phyloP scores from a whole-genome alignment of 176 grass and related monocot species.

The Juncus inflexus region DNA sequence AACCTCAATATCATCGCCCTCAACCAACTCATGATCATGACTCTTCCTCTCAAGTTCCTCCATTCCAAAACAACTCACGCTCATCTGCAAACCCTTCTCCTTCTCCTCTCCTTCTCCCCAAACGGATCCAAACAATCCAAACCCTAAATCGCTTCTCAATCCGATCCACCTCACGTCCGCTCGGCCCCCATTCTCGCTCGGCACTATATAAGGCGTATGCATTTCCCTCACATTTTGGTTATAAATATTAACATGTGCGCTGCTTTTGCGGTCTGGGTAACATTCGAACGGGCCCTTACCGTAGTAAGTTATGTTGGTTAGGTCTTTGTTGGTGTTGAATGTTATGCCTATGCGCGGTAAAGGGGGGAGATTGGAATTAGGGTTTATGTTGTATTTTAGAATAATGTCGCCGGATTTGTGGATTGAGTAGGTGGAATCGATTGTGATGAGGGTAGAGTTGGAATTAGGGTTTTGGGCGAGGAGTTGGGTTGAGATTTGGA shows the following conservation, averaged over 20 bases:
- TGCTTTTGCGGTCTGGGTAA: constrained; percentile 79
- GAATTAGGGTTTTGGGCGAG: constrained; percentile 38
- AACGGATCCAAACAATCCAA: constrained; percentile 54
- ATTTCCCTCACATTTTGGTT: constrained; percentile 60
- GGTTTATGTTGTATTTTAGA: constrained; percentile 60
- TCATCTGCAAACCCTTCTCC: constrained; percentile 65
- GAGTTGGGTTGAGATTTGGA: constrained; percentile 59
- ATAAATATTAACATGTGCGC: constrained; percentile 60
- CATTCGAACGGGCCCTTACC: constrained; percentile 84
- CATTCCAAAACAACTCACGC: constrained; percentile 61
- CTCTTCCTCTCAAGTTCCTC: constrained; percentile 66
- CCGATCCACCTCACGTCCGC: constrained; percentile 73
- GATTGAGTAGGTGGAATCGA: constrained; percentile 45
- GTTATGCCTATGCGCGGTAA: constrained; percentile 70
- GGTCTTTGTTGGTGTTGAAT: constrained; percentile 49
- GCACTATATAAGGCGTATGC: constrained; percentile 79
- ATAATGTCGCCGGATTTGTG: constrained; percentile 58
- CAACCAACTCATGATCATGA: constrained; percentile 54
- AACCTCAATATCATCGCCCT: constrained; percentile 72
- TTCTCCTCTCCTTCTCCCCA: constrained; percentile 36
- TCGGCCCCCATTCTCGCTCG: constrained; percentile 49
- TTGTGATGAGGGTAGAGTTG: constrained; percentile 31
- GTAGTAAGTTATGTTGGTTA: constrained; percentile 56
- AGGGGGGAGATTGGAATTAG: constrained; percentile 63
- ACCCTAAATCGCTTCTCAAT: constrained; percentile 40